Evolutionary conservation across 768 basidiomycete genomes (phyloP).

Genomic region (Hirschioporus abietinus): DNA sequence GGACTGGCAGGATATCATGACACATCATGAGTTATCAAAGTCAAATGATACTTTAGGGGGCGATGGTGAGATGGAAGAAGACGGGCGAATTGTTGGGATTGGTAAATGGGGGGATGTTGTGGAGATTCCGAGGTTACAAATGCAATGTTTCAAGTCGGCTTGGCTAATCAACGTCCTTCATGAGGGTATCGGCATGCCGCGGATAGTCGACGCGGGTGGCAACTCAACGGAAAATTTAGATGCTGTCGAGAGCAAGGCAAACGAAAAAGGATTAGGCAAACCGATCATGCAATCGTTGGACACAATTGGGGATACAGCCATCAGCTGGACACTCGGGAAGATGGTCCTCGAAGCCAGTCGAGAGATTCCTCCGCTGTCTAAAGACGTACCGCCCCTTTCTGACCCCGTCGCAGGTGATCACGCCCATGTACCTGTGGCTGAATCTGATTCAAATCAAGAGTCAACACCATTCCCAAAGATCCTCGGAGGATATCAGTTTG

Average conservation of each 20-base stretch:
- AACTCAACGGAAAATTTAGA: slow-evolving; percentile 65
- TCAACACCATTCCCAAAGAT: slow-evolving; percentile 47
- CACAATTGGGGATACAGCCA: slow-evolving; percentile 86
- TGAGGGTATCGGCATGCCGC: slow-evolving; percentile 91
- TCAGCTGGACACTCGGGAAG: slow-evolving; percentile 97
- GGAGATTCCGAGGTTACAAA: slow-evolving; percentile 80
- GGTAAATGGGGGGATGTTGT: slow-evolving; percentile 70
- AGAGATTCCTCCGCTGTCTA: slow-evolving; percentile 53
- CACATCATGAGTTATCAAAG: slow-evolving; percentile 52
- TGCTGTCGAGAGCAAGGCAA: slow-evolving; percentile 70
- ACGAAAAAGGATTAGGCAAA: slow-evolving; percentile 73
- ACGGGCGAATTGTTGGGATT: slow-evolving; percentile 55
- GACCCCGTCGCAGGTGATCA: slow-evolving; percentile 67
- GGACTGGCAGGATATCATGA: slow-evolving; percentile 72
- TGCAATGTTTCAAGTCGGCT: slow-evolving; percentile 99
- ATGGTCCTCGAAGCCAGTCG: slow-evolving; percentile 98
- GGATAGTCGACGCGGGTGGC: slow-evolving; percentile 82
- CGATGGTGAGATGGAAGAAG: slow-evolving; percentile 58
- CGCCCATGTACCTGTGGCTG: slow-evolving; percentile 55
- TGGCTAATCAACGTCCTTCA: slow-evolving; percentile 97
- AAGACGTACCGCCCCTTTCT: slow-evolving; percentile 49
- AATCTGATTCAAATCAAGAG: slow-evolving; percentile 58
- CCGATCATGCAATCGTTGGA: slow-evolving; percentile 92
- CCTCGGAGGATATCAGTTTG: slow-evolving; percentile 58
- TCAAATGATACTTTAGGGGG: slow-evolving; percentile 48